phyloP scores from a whole-genome alignment of 2,329 filamentous ascomycete genomes.

The Xylariaceae sp. region DNA sequence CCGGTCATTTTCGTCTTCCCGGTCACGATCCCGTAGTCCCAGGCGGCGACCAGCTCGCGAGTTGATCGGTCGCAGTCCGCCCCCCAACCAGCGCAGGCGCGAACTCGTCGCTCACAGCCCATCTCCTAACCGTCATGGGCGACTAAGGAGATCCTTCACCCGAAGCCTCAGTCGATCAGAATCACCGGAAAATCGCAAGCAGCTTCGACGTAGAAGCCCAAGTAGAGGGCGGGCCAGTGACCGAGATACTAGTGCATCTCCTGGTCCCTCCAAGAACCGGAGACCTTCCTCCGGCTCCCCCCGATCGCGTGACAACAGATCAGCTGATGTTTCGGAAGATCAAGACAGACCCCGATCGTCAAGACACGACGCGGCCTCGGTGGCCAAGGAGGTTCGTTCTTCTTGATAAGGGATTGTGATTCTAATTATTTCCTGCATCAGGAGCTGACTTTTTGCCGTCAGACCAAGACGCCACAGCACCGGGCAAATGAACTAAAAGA shows the following conservation, averaged over 20 bases:
- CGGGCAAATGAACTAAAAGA: slow-evolving; percentile 46
- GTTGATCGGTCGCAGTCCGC: slow-evolving; percentile 35
- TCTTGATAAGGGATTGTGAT: slow-evolving; percentile 30
- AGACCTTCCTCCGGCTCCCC: slow-evolving; percentile 51
- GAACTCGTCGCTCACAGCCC: slow-evolving; percentile 37
- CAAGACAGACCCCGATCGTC: slow-evolving; percentile 40
- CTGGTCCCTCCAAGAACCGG: slow-evolving; percentile 40
- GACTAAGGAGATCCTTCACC: slow-evolving; percentile 35
- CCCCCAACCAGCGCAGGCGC: slow-evolving; percentile 32
- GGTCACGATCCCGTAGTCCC: slow-evolving; percentile 36
- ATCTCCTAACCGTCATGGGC: slow-evolving; percentile 34
- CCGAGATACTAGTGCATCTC: slow-evolving; percentile 25
- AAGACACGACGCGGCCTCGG: slow-evolving; percentile 32
- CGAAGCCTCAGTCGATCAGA: slow-evolving; percentile 32
- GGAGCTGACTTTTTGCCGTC: slow-evolving; percentile 36
- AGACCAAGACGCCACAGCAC: slow-evolving; percentile 38
- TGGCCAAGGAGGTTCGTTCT: slow-evolving; percentile 42
- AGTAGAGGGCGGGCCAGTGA: slow-evolving; percentile 20
- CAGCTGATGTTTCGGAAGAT: slow-evolving; percentile 54
- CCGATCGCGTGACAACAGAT: slow-evolving; percentile 44
- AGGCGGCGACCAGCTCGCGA: slow-evolving; percentile 35
- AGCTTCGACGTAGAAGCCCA: slow-evolving; percentile 22
- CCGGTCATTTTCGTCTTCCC: slow-evolving; percentile 37
- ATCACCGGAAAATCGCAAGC: slow-evolving; percentile 24
- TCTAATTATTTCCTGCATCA: slow-evolving; percentile 24